Evolutionary conservation across 208 protist genomes (phyloP), one percentile per base, ranked within the genome.

Genomic region (Leishmania major): DNA sequence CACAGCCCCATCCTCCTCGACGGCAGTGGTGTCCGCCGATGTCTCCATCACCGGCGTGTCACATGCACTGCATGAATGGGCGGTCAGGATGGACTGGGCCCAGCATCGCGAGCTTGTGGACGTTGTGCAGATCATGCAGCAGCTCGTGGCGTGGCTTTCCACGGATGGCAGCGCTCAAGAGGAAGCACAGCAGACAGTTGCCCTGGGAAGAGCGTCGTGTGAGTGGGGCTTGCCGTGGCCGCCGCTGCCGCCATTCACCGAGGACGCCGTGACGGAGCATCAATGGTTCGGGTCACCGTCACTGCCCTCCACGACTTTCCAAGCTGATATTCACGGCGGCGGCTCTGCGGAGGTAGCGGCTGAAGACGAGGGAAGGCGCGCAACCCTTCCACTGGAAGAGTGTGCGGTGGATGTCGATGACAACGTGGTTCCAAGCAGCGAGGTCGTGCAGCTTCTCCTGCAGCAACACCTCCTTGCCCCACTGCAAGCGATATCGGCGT

Each of bases 61-160:
- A 43, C n/a, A 55, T 2, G 67, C 77, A 45, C 60, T 83, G 11
- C 40, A 89, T 49, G 72, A 77, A 28, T 86, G 89, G 80, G 90
- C 86, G 86, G 67, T 80, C 0, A 77, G 59, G 47, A 84, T 87
- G 22, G 55, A 76, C 31, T 94, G 91, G 91, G 75, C 57, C 40
- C 81, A 88, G 78, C 84, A 87, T 49, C 28, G 67, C 3, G 91
- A 94, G 72, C 87, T 85, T 69, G 60, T 71, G 3, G 64, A 62
- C 2, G 88, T 85, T 11, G 64, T 89, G 60, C 35, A 75, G 57
- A 62, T 62, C 15, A 51, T 49, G 75, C 73, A 67, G 71, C n/a
- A 57, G 11, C 43, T 88, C 13, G 43, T 77, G 40, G 60, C 25
- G n/a, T 67, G 67, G 47, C 31, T 51, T 43, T 59, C 28, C 17